Conservation (phyloP, 2,329 filamentous ascomycete species). For the Colletotrichum tropicale region DNA sequence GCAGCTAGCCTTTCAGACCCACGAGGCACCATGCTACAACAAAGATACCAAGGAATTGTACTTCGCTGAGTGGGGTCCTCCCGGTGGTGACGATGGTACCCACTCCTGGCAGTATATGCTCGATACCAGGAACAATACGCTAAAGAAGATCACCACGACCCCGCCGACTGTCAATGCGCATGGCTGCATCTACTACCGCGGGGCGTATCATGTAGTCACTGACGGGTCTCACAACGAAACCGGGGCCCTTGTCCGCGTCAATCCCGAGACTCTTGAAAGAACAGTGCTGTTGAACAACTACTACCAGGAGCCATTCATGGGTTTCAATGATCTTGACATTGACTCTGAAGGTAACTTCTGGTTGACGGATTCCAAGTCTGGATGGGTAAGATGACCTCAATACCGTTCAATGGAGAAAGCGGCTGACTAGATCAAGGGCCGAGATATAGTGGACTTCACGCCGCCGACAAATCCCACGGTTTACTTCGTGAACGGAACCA, state of each 20-base stretch:
- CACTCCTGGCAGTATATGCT: constrained; percentile 1
- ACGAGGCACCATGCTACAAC: background rate
- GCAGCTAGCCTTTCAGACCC: background rate
- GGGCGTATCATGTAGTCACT: background rate
- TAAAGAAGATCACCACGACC: background rate
- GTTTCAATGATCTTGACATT: background rate
- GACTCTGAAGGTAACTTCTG: background rate
- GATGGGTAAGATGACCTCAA: background rate
- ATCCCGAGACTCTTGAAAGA: background rate
- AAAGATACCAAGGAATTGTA: background rate
- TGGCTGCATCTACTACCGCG: background rate
- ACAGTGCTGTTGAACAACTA: background rate
- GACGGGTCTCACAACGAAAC: background rate
- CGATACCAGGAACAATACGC: background rate
- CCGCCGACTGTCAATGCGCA: background rate
- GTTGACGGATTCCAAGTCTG: background rate
- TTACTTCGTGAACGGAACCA: background rate
- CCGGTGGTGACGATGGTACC: background rate
- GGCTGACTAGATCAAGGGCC: background rate
- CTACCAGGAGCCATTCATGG: background rate
- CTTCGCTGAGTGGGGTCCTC: constrained; percentile 2
- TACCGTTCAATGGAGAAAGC: fast-evolving
- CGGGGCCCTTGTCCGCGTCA: background rate
- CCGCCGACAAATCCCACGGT: background rate
- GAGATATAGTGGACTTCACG: background rate